Evolutionary conservation across 768 basidiomycete genomes (phyloP), one percentile per base, ranked within the genome.

Genomic region (Collybia nuda): DNA sequence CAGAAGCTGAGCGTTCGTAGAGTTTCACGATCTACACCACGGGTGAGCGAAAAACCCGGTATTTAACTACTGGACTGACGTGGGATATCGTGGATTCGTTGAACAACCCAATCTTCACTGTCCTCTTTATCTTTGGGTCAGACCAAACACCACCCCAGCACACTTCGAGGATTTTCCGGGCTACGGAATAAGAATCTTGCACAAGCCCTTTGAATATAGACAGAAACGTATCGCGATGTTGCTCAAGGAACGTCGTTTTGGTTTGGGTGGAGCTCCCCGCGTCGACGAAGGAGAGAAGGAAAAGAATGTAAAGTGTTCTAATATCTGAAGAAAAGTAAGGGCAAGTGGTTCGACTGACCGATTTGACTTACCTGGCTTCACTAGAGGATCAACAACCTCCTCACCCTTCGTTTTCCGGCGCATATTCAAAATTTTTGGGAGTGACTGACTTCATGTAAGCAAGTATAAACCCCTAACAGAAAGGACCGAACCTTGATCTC

Each of bases 111-210:
- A 94, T 74, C 62, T 93, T 92, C 22, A 81, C 58, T 0, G 83
- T 88, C 48, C 86, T 73, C 60, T 81, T 88, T 54, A 93, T 63
- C 63, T 85, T 89, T 0, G 71, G 71, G 58, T 93, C 91, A 0
- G 71, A 76, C 88, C 87, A 92, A 8, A 93, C 69, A 11, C 86
- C 84, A 2, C 81, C 73, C 91, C 91, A 93, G 53, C 79, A 84
- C 4, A 78, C 71, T 64, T 91, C 89, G 2, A 94, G 76, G 6
- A 92, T 73, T 41, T 66, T 76, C n/a, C 82, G 72, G 19, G 84
- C 68, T 2, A 92, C 68, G 1, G 69, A 51, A 60, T 84, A 85
- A 8, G 84, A 71, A 58, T 93, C 91, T 56, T 87, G 81, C 22
- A 64, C 56, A 6, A 93, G 62, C 1, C 87, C 85, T 55, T 86